Evolutionary conservation across 371 early-diverging fungal genomes (phyloP), one percentile per base, ranked within the genome.

Genomic region (Lichtheimia corymbifera): DNA sequence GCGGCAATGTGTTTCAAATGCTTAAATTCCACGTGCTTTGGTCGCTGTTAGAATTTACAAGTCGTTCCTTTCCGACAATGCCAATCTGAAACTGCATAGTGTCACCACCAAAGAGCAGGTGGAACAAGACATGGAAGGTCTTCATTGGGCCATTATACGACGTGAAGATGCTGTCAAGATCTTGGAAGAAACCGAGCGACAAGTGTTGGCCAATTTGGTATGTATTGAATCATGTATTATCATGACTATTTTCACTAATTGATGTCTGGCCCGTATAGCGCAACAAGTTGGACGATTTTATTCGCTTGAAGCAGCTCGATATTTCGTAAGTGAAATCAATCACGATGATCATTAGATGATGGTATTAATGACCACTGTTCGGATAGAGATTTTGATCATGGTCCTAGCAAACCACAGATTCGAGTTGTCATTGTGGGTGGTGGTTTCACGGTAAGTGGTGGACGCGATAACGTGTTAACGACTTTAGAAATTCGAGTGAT

Each of bases 341-440:
- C 1, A 25, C 24, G 7, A 35, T 35, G 35, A 11, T 1, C 1
- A 35, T 11, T 35, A 35, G 6, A 11, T 35, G 11, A 35, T 35
- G 6, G 9, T 35, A 35, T 11, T 35, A 35, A 35, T 12, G 18
- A 9, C 28, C n/a, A n/a, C 1, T 3, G 1, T 27, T 0, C n/a
- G n/a, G 3, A 5, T 24, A 15, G n/a, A 3, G 28, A 13, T 4
- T 30, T 27, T n/a, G 30, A 53, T 18, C 7, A 28, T 30, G 20
- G 53, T 13, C 25, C 44, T 17, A 20, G 13, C 24, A 40, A 30
- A 15, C 18, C 28, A 14, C 54, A 63, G 52, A 50, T 54, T 59
- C 66, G 71, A 12, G 68, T 78, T 2, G 69, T 71, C 50, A 73
- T 78, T 49, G 63, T 78, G 20, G 79, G 79, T 5, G 79, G 79